Conservation (phyloP, 352 stramenopile genomes). For the Globisporangium middletonii region DNA sequence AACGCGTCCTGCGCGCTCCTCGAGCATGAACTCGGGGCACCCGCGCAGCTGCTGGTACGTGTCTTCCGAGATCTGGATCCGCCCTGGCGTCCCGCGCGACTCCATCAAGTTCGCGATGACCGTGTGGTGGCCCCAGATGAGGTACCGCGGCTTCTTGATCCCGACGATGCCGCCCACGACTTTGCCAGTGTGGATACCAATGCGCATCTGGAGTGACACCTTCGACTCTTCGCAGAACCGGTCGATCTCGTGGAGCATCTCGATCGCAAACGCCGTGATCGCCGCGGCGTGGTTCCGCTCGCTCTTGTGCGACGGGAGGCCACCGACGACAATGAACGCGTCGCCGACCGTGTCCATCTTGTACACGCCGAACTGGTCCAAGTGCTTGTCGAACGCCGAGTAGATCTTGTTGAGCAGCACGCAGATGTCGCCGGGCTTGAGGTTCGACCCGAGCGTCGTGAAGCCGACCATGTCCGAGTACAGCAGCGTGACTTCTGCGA, state of each 20-base stretch:
- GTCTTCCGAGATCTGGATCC: constrained; percentile 59
- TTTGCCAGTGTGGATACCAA: constrained; percentile 80
- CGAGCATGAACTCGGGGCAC: constrained; percentile 47
- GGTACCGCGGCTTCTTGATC: constrained; percentile 80
- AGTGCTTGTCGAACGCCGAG: constrained; percentile 70
- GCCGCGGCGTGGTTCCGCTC: constrained; percentile 64
- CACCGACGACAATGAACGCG: constrained; percentile 80
- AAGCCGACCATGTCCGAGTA: constrained; percentile 88
- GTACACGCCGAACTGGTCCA: constrained; percentile 80
- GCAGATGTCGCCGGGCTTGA: constrained; percentile 64
- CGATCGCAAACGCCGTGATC: constrained; percentile 72
- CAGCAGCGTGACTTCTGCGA: constrained; percentile 77
- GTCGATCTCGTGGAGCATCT: constrained; percentile 85
- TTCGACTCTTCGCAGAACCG: constrained; percentile 56
- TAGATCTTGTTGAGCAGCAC: constrained; percentile 81
- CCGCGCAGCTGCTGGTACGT: constrained; percentile 45
- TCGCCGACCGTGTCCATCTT: constrained; percentile 87
- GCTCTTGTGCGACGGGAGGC: constrained; percentile 65
- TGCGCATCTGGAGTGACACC: constrained; percentile 79
- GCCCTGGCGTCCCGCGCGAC: constrained; percentile 41
- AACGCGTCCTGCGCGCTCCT: constrained; percentile 36
- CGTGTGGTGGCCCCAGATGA: constrained; percentile 79
- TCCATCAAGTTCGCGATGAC: constrained; percentile 82
- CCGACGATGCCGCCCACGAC: constrained; percentile 79
- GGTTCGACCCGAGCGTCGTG: constrained; percentile 51